These are phyloP conservation scores for Capsella rubella DNA, from an alignment of 441 rosid species.

Conservation along the genomic window DNA sequence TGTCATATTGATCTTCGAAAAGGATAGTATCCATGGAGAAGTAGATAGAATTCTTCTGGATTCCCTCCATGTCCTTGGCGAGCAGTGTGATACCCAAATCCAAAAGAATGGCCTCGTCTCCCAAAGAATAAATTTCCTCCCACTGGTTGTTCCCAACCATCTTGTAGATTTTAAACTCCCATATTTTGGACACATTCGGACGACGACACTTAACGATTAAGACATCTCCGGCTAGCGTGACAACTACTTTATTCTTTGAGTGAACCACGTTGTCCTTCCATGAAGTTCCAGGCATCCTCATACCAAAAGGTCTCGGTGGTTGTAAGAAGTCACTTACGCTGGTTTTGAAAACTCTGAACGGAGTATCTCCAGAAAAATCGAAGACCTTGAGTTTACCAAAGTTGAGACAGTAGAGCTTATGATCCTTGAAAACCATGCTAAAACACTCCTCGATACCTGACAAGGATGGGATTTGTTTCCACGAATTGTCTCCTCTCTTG, in stretches of 20 bases:
- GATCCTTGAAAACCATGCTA: not conserved
- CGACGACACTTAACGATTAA: not conserved
- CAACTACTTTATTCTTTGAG: not conserved
- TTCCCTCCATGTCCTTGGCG: slow-evolving; percentile 1
- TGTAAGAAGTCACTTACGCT: not conserved
- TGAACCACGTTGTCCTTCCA: not conserved
- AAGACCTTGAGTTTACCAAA: not conserved
- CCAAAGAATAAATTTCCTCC: slow-evolving; percentile 2
- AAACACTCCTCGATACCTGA: not conserved
- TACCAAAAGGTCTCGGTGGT: too few species aligned
- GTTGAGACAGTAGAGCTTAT: not conserved
- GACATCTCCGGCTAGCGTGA: not conserved
- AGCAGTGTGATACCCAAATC: not conserved
- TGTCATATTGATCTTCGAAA: too few species aligned
- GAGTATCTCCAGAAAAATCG: not conserved
- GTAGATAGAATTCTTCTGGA: not conserved
- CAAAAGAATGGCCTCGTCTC: not conserved
- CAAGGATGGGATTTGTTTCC: not conserved
- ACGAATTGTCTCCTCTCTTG: slow-evolving; percentile 13
- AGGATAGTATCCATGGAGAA: not conserved
- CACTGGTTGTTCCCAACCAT: not conserved
- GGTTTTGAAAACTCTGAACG: not conserved
- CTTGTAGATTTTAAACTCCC: not conserved
- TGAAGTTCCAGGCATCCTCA: not conserved
- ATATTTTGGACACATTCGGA: not conserved